Evolutionary conservation across 2,329 filamentous ascomycete genomes (phyloP).

Genomic region (Cladosporium sp.): DNA sequence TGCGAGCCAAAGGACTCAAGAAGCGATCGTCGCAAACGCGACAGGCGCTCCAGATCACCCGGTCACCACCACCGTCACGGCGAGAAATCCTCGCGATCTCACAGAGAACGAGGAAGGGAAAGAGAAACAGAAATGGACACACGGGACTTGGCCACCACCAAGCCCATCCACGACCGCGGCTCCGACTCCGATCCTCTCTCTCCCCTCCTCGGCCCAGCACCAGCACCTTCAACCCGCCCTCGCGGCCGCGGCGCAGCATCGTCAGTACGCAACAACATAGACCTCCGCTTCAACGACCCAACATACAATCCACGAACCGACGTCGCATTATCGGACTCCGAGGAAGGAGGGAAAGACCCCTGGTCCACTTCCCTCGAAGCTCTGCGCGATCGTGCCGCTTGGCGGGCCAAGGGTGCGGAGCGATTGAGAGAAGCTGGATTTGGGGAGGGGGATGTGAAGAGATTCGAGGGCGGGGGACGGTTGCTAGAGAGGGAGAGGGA

Average conservation of each 20-base stretch:
- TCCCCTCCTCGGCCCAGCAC: constrained; percentile 50
- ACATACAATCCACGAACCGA: constrained; percentile 59
- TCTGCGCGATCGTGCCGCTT: constrained; percentile 72
- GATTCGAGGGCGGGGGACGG: constrained; percentile 56
- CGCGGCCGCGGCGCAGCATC: constrained; percentile 63
- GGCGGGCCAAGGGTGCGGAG: constrained; percentile 70
- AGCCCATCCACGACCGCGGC: background rate
- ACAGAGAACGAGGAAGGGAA: no score
- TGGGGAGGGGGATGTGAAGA: constrained; percentile 66
- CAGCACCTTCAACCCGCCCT: constrained; percentile 40
- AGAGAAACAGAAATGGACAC: background rate
- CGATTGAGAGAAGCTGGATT: constrained; percentile 75
- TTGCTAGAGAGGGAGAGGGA: constrained; percentile 62
- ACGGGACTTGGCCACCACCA: no score
- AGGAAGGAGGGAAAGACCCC: constrained; percentile 17
- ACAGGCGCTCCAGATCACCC: background rate
- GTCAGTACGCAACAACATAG: constrained; percentile 61
- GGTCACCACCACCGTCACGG: background rate
- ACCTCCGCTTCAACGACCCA: constrained; percentile 67
- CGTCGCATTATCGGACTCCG: constrained; percentile 38
- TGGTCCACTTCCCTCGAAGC: constrained; percentile 81
- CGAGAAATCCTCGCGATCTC: background rate
- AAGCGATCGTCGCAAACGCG: background rate
- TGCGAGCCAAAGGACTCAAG: background rate
- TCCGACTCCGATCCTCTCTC: constrained; percentile 53